A percentile compares a stretch with the other conserved stretches of the same genome.
These are phyloP conservation scores for Salicornia ramosissima DNA, from an alignment of 148 eudicot genomes.

Conservation along the genomic window DNA sequence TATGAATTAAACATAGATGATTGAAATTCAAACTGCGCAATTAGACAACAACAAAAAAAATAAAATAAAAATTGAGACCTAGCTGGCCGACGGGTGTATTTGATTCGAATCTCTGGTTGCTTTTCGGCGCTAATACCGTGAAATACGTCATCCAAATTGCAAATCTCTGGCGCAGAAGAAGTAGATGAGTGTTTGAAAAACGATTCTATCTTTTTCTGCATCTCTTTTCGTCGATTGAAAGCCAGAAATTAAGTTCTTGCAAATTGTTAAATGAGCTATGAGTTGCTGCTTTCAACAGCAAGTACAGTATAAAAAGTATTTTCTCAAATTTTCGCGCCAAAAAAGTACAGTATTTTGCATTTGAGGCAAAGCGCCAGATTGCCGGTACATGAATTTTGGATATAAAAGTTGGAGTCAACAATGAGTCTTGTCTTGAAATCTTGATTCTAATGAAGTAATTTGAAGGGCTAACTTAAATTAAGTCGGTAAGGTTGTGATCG, in stretches of 20 bases:
- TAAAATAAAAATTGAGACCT: constrained; percentile 20
- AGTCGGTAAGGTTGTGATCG: no score
- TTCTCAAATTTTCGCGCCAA: no score
- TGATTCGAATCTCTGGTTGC: constrained; percentile 40
- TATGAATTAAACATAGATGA: not conserved
- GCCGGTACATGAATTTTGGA: no score
- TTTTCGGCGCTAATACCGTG: constrained; percentile 17
- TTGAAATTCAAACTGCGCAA: not conserved
- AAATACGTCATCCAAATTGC: constrained; percentile 17
- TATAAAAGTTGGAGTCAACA: no score
- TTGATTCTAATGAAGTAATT: no score
- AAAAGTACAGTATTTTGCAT: no score
- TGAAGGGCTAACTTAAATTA: no score
- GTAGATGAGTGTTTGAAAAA: constrained; percentile 47
- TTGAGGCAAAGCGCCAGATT: no score
- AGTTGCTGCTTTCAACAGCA: not conserved
- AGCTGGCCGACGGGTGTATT: constrained; percentile 44
- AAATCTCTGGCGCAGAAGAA: constrained; percentile 20
- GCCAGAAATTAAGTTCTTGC: not conserved
- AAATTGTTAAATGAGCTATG: not conserved
- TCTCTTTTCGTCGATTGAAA: constrained; percentile 11
- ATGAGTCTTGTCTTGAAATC: no score
- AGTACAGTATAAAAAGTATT: no score
- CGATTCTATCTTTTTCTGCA: constrained; percentile 54
- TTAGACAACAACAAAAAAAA: no score